Base-by-base conservation (phyloP, 495 filamentous ascomycete species). In the Pyrenula massariospora region DNA sequence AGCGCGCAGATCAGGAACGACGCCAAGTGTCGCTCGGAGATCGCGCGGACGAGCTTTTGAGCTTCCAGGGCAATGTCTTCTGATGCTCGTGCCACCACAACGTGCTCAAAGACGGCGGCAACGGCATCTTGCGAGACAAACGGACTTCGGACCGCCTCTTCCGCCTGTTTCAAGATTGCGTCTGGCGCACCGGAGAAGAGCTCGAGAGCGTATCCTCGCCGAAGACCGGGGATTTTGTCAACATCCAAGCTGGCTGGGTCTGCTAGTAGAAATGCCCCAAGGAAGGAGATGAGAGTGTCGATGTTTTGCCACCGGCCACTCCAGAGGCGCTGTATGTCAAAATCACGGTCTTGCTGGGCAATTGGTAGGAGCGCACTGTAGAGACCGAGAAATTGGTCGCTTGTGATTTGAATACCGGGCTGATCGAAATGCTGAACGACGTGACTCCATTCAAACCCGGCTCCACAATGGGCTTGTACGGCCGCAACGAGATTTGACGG, bases 101-200 rank as follows among this genome's bases (percentile, higher is more conserved):
- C 86, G 10, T 92, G 77, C 64, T 89, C 81, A 63, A 93, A 89
- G 24, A 93, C 80, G 24, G 88, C 87, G 48, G 82, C 83, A 12
- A 95, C 79, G 10, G 91, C 94, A 59, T 90, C 88, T 52, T 89
- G 75, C 10, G 94, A 99, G 42, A 94, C 88, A 24, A 95, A 78
- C 21, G 92, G 89, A 50, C 95, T 91, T 56, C 82, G 86, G n/a
- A 84, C 79, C 15, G 89, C 90, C 50, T 83, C 75, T 48, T 83
- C 82, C 12, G 87, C 88, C 62, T 83, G 80, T 55, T 84, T 75
- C 54, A 84, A 83, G 53, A 94, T 77, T 47, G 81, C 76, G 20
- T 84, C 83, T 0, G 84, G 79, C 2, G 87, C 86, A 50, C 84
- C 80, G 50, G 82, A 76, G 62, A 91, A 96, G 31, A 91, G 84